A percentile compares a stretch with the other conserved stretches of the same genome.
phyloP scores from a whole-genome alignment of 805 yeast genomes.

The Kodamaea kakaduensis region DNA sequence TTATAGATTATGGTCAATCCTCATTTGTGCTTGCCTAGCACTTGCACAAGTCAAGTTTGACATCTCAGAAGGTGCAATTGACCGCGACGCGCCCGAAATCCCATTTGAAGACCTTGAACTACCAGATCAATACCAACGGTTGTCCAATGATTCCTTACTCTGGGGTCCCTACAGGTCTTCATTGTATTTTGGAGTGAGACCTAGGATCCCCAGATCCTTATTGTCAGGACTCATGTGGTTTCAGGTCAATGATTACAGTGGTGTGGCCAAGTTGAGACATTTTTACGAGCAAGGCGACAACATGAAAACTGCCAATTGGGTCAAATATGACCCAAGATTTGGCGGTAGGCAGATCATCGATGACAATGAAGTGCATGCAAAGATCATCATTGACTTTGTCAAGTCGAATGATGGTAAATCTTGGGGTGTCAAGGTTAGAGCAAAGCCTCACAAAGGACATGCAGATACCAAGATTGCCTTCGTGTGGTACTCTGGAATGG shows the following conservation, averaged over 20 bases:
- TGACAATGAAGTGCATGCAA: constrained; percentile 62
- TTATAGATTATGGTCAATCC: neutral
- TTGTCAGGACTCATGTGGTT: constrained; percentile 87
- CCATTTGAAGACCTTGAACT: constrained; percentile 9
- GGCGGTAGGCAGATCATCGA: constrained; percentile 80
- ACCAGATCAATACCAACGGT: constrained; percentile 11
- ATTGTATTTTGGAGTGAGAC: constrained; percentile 79
- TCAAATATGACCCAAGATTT: constrained; percentile 75
- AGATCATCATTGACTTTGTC: constrained; percentile 67
- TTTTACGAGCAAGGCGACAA: constrained; percentile 70
- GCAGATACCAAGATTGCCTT: constrained; percentile 55
- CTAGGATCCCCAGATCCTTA: constrained; percentile 72
- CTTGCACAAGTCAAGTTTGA: constrained; percentile 21
- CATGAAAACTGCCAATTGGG: constrained; percentile 77
- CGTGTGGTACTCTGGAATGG: constrained; percentile 76
- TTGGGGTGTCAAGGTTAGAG: constrained; percentile 77
- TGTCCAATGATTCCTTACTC: constrained; percentile 24
- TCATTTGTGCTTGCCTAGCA: neutral
- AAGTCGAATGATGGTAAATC: constrained; percentile 66
- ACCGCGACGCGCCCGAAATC: neutral
- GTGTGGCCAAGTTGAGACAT: constrained; percentile 61
- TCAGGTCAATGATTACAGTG: constrained; percentile 54
- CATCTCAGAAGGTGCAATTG: constrained; percentile 12
- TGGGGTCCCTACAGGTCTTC: constrained; percentile 97
- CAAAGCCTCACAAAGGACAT: constrained; percentile 53